Base-by-base conservation (phyloP, 1,139 yeast genomes). In the Geotrichum reessii region DNA sequence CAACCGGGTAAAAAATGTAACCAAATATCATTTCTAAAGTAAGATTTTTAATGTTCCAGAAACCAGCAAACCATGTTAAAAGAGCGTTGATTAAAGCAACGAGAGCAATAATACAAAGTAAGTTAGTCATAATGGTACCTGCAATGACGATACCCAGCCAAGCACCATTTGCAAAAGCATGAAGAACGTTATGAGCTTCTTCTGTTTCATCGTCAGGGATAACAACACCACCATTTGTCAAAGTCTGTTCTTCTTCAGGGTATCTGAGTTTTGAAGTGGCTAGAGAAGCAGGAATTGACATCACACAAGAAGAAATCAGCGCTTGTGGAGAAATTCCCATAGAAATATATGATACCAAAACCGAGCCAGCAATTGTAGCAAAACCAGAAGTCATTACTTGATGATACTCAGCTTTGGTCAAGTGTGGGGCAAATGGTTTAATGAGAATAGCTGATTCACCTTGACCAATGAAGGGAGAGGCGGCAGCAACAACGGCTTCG, bases 271-370 rank as follows among this genome's bases (percentile, higher is more conserved):
- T 83, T 19, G 87, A 82, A 25, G 83, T 81, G 8, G 87, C 86
- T 62, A 84, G 74, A 9, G 86, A 81, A 33, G 86, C 85, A 7
- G 88, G 88, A 68, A 84, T 83, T 1, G 87, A 83, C 88, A 84
- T 84, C 61, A 84, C 85, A 76, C 87, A 84, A 28, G 86, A 81
- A 21, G 86, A 80, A 27, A 84, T 82, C 66, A 84, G 75, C 7
- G 87, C 87, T 67, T 83, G 86, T 1, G 87, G 78, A 64, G 81
- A 82, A 64, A 83, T 77, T 50, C 88, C 88, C 69, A 84, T 76
- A 3, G 85, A 84, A 65, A 84, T 83, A 67, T 84, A 84, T 11
- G 87, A 81, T 9, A 82, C 87, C 64, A 84, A 76, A 33, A 83
- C 87, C 0, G 86, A 81, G 40, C 88, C 88, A 2, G 87, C 80